These are phyloP conservation scores for Ensete ventricosum DNA, from an alignment of 176 grass and related monocot species.

Conservation along the genomic window DNA sequence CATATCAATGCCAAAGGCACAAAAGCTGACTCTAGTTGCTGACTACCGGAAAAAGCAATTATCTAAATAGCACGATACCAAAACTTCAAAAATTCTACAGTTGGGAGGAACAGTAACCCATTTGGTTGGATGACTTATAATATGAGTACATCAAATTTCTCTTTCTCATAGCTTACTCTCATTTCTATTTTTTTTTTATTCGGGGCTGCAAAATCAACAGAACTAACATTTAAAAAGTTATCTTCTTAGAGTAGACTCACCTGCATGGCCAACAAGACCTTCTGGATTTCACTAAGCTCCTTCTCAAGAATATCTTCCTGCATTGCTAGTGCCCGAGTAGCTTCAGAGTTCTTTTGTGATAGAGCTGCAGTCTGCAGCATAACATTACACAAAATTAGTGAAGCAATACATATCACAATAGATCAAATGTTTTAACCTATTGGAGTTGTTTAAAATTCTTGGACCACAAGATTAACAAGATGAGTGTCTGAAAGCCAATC, in stretches of 20 bases:
- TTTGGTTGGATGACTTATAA: background rate
- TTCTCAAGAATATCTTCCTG: conserved; percentile 57
- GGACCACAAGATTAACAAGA: too few species aligned
- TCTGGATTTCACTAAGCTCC: conserved; percentile 62
- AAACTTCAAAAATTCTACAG: background rate
- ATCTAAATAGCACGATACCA: background rate
- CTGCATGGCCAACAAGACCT: conserved; percentile 76
- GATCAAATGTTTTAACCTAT: background rate
- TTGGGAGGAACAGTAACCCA: background rate
- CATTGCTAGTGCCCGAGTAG: conserved; percentile 37
- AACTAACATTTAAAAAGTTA: background rate
- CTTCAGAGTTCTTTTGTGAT: conserved; percentile 69
- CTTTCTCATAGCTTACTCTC: too few species aligned
- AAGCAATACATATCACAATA: background rate
- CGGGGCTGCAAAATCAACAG: too few species aligned
- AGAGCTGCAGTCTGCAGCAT: conserved; percentile 40
- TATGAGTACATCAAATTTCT: too few species aligned
- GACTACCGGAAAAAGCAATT: background rate
- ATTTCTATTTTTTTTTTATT: too few species aligned
- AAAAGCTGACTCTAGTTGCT: background rate
- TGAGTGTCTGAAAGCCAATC: too few species aligned
- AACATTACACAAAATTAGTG: background rate
- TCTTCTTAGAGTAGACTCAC: conserved; percentile 15
- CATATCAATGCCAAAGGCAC: background rate
- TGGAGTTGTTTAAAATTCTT: background rate